Base-by-base conservation (phyloP, 345 rosid species). In the Carallia pectinifolia region DNA sequence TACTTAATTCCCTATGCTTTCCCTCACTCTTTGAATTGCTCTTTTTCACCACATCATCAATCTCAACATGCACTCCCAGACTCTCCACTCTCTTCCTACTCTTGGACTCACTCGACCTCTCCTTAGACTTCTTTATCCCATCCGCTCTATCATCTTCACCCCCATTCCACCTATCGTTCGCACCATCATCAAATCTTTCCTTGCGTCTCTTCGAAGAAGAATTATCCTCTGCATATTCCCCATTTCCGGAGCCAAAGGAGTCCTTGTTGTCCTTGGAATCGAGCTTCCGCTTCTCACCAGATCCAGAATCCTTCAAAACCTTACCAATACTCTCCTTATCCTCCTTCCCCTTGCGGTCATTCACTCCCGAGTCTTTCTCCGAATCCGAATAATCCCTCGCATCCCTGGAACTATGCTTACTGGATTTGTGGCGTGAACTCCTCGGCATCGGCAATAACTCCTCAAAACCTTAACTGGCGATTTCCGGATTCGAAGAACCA, bases 361-460 rank as follows among this genome's bases (percentile, higher is more conserved):
- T 94, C 69, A 82, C 77, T 59, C 76, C 75, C 53, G 84, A 75
- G 53, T 92, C 96, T 64, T 81, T 89, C 78, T 92, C 98, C 64
- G 97, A 89, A 81, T 92, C 99, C 18, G 97, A 95, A 73, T 86
- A 89, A 12, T 95, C 99, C 73, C 85, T 81, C 8, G 84, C 83
- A 69, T 90, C 98, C 79, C 81, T 81, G 59, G 86, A 79, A 52
- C 92, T 83, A 72, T 89, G 92, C 83, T 89, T 95, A 81, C 97
- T 89, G 75, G 98, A 92, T 84, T 90, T 95, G 81, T 92, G 99
- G 79, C 99, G 84, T 31, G 98, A 86, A 81, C 97, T 90, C 78
- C 88, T 77, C 71, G 97, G 87, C 99, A 95, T 92, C 86, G 48
- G 79, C 61, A 53, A 3, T 33, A 34, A 17, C 30, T 27, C 12